These are phyloP conservation scores for Solanum hybrid DNA, from an alignment of 305 asterid species.

Conservation along the genomic window DNA sequence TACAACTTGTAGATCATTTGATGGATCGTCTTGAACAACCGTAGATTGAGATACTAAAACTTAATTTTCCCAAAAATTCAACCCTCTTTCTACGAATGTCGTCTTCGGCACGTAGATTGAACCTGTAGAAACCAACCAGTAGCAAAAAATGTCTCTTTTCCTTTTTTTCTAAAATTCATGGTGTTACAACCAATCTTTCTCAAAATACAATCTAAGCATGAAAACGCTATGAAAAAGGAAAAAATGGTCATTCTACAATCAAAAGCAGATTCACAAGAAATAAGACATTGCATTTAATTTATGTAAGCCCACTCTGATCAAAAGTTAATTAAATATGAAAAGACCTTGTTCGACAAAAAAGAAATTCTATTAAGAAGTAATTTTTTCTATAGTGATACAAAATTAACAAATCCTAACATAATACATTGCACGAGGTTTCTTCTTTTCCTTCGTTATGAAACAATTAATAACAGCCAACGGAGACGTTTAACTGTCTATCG, in stretches of 20 bases:
- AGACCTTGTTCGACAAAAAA: background rate
- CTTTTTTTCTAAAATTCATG: background rate
- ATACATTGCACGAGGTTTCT: background rate
- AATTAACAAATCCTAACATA: background rate
- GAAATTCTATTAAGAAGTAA: background rate
- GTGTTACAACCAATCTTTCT: background rate
- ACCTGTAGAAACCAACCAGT: background rate
- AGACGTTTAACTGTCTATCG: background rate
- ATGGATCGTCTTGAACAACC: background rate
- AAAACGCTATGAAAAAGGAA: background rate
- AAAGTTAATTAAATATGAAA: background rate
- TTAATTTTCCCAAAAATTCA: background rate
- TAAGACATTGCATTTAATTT: background rate
- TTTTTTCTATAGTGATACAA: background rate
- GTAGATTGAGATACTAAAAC: background rate
- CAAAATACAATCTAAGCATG: background rate
- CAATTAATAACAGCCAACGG: background rate
- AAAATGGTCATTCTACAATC: background rate
- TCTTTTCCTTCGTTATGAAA: background rate
- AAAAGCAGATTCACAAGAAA: background rate
- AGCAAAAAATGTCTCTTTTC: background rate
- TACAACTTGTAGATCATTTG: background rate
- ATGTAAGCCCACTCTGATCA: background rate
- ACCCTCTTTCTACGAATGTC: background rate
- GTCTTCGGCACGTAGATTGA: background rate